Percentiles rank a stretch among this genome's conserved stretches.
Conservation (phyloP, 345 rosid species). For the Corchorus olitorius region DNA sequence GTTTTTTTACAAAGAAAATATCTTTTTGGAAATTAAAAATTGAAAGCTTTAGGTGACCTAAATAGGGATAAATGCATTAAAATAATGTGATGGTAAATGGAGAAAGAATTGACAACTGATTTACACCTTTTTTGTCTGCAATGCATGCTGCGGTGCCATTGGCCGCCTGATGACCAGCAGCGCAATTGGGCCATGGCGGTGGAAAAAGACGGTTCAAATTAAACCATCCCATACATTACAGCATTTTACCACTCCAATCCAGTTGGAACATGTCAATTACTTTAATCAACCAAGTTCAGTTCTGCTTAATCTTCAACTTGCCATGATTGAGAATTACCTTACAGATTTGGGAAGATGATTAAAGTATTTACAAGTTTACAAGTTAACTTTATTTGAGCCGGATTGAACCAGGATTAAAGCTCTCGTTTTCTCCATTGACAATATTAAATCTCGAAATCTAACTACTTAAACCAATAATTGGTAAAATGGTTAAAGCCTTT, state of each 20-base stretch:
- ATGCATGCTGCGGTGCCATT: neutral
- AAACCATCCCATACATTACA: neutral
- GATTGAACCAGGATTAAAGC: too few species aligned
- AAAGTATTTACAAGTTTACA: neutral
- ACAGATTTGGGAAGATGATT: neutral
- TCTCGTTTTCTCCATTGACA: too few species aligned
- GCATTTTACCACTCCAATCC: neutral
- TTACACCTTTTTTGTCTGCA: neutral
- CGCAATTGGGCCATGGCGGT: neutral
- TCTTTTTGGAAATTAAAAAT: neutral
- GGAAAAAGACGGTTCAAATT: neutral
- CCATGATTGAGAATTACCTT: neutral
- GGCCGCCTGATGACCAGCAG: neutral
- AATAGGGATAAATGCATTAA: neutral
- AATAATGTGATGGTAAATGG: neutral
- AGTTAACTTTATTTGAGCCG: too few species aligned
- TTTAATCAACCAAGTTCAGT: too few species aligned
- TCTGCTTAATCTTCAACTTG: neutral
- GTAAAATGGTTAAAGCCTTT: too few species aligned
- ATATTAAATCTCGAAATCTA: too few species aligned
- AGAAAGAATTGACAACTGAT: neutral
- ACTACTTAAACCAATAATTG: too few species aligned
- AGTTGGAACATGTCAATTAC: neutral
- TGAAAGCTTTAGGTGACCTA: constrained; percentile 6
- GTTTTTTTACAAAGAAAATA: too few species aligned